These are phyloP conservation scores for Saccharomycopsis sp. DNA, from an alignment of 805 yeast genomes.

Conservation along the genomic window DNA sequence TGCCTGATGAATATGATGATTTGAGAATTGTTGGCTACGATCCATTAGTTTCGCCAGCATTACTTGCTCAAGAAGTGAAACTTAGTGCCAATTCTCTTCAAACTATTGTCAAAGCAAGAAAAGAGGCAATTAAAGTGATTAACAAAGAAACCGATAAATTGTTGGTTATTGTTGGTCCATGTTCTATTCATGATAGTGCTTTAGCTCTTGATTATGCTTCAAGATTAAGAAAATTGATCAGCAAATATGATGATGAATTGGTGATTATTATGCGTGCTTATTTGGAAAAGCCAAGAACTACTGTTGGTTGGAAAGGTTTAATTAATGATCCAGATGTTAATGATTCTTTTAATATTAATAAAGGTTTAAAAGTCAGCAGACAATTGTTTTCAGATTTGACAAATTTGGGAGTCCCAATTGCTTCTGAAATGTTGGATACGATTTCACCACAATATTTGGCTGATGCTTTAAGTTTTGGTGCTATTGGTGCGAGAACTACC, in stretches of 20 bases:
- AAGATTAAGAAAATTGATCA: constrained; percentile 50
- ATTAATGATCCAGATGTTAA: constrained; percentile 97
- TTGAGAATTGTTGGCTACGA: constrained; percentile 85
- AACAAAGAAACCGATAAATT: constrained; percentile 82
- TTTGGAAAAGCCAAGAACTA: constrained; percentile 95
- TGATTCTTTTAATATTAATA: constrained; percentile 86
- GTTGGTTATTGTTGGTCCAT: constrained; percentile 90
- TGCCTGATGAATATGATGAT: constrained; percentile 40
- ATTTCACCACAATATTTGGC: constrained; percentile 93
- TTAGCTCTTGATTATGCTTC: constrained; percentile 89
- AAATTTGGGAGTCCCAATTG: constrained; percentile 72
- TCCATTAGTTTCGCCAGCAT: constrained; percentile 92
- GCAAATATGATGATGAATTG: constrained; percentile 64
- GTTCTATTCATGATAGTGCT: constrained; percentile 90
- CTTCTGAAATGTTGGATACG: constrained; percentile 96
- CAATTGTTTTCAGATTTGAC: constrained; percentile 81
- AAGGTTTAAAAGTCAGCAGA: constrained; percentile 86
- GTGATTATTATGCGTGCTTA: constrained; percentile 95
- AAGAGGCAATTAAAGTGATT: constrained; percentile 63
- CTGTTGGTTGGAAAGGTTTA: constrained; percentile 98
- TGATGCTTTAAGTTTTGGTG: constrained; percentile 92
- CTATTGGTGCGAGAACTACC: constrained; percentile 98
- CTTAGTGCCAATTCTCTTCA: constrained; percentile 52
- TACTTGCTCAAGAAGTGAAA: constrained; percentile 80
- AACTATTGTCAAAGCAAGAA: constrained; percentile 69